phyloP scores from a whole-genome alignment of 169 alveolate genomes.

The Cryptosporidium parvum region DNA sequence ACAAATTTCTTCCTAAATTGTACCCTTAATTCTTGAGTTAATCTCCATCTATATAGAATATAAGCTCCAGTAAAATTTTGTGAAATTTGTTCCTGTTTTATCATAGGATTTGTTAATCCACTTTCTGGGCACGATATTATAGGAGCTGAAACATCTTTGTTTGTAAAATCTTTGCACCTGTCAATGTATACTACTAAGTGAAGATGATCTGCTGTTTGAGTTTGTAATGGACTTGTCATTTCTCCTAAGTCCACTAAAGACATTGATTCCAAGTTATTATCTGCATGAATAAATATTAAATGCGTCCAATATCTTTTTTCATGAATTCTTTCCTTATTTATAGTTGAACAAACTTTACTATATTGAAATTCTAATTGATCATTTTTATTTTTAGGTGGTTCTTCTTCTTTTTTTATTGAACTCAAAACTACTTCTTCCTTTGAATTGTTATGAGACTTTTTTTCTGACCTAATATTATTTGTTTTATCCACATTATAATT shows the following conservation, averaged over 20 bases:
- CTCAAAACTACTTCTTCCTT: background rate
- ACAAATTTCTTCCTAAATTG: conserved; percentile 74
- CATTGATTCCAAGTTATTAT: conserved; percentile 81
- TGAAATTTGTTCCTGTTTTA: conserved; percentile 50
- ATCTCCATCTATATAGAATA: conserved; percentile 53
- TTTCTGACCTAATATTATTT: conserved; percentile 15
- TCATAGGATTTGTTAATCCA: conserved; percentile 36
- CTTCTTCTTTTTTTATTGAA: background rate
- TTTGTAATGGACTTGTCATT: conserved; percentile 78
- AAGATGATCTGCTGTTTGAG: conserved; percentile 75
- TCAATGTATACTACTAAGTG: conserved; percentile 80
- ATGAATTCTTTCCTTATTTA: background rate
- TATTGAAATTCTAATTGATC: background rate
- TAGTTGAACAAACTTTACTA: conserved; percentile 12
- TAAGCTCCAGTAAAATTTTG: conserved; percentile 78
- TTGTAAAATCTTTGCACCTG: conserved; percentile 74
- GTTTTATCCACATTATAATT: background rate
- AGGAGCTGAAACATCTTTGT: conserved; percentile 49
- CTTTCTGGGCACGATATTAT: conserved; percentile 63
- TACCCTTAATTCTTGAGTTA: conserved; percentile 74
- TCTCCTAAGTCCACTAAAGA: conserved; percentile 80
- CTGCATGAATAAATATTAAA: conserved; percentile 81
- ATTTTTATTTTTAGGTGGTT: background rate
- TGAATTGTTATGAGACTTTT: background rate
- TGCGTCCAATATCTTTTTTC: conserved; percentile 77